Conservation (phyloP, 2,329 filamentous ascomycete genomes). For the Epichloe amarillans region DNA sequence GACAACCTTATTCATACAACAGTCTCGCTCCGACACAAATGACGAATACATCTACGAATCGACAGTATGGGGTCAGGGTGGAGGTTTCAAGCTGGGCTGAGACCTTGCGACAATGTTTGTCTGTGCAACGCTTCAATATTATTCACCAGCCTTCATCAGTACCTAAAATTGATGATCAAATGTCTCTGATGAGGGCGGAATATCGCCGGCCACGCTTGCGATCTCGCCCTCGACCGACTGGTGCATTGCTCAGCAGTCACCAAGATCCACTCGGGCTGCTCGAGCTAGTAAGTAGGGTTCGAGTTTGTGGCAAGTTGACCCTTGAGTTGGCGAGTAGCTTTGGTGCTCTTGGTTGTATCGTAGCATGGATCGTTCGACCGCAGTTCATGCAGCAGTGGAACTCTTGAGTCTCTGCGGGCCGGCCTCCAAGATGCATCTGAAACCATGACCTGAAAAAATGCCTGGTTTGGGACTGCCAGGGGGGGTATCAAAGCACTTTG, state of each 20-base stretch:
- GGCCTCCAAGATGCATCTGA: background rate
- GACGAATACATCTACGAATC: background rate
- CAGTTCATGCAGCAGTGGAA: constrained; percentile 9
- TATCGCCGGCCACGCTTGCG: background rate
- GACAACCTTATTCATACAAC: background rate
- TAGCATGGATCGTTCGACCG: constrained; percentile 41
- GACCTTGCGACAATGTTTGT: constrained; percentile 21
- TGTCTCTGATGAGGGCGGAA: constrained; percentile 6
- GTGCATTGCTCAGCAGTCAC: constrained; percentile 17
- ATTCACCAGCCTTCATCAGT: constrained; percentile 2
- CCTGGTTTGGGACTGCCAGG: background rate
- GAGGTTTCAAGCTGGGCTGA: constrained; percentile 26
- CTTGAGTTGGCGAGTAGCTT: constrained; percentile 64
- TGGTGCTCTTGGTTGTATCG: constrained; percentile 59
- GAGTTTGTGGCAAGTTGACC: constrained; percentile 49
- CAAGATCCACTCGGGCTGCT: constrained; percentile 73
- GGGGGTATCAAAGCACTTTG: background rate
- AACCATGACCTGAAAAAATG: background rate
- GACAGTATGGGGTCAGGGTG: constrained; percentile 17
- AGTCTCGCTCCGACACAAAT: background rate
- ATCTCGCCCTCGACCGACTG: background rate
- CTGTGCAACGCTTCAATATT: constrained; percentile 17
- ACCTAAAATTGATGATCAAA: background rate
- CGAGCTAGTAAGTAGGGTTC: constrained; percentile 52
- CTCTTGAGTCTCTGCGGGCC: constrained; percentile 1